Evolutionary conservation across 1,284 basidiomycete genomes (phyloP).

Genomic region (Lentinula novae-zelandiae): DNA sequence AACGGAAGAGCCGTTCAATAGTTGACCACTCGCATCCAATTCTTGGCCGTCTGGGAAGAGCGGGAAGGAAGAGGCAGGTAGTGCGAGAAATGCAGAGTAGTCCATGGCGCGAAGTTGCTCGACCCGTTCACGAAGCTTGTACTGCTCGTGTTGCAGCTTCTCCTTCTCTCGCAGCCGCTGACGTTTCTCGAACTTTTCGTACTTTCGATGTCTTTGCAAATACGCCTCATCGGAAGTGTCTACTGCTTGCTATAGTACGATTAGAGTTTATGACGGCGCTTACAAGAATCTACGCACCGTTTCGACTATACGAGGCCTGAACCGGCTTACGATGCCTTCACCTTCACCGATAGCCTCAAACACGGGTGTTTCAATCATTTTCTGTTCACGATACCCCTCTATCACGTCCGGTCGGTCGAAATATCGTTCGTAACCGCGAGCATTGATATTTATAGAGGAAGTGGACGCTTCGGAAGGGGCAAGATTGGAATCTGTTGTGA

Average conservation of each 20-base stretch:
- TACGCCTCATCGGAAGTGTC: slow-evolving; percentile 87
- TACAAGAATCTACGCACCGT: slow-evolving; percentile 48
- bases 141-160: slow-evolving; percentile 85
- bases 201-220: slow-evolving; percentile 80
- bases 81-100: slow-evolving; percentile 56
- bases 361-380: slow-evolving; percentile 70
- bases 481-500: slow-evolving; percentile 64
- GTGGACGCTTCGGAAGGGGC: slow-evolving; percentile 37
- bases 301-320: slow-evolving; percentile 62
- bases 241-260: slow-evolving; percentile 39
- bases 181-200: slow-evolving; percentile 83
- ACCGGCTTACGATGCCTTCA: slow-evolving; percentile 46
- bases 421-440: slow-evolving; percentile 62
- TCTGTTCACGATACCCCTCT: slow-evolving; percentile 62
- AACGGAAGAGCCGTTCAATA: slow-evolving; percentile 38
- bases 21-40: slow-evolving; percentile 29
- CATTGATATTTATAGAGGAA: slow-evolving; percentile 44
- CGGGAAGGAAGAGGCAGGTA: slow-evolving; percentile 56
- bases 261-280: slow-evolving; percentile 13
- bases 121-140: slow-evolving; percentile 86
- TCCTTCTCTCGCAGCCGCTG: slow-evolving; percentile 86
- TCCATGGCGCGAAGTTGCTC: slow-evolving; percentile 81
- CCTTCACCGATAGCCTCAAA: slow-evolving; percentile 56
- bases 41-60: slow-evolving; percentile 26
- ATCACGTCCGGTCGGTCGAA: slow-evolving; percentile 76